Evolutionary conservation across 257 asterid genomes (phyloP).

Genomic region (Nicotiana tomentosiformis): DNA sequence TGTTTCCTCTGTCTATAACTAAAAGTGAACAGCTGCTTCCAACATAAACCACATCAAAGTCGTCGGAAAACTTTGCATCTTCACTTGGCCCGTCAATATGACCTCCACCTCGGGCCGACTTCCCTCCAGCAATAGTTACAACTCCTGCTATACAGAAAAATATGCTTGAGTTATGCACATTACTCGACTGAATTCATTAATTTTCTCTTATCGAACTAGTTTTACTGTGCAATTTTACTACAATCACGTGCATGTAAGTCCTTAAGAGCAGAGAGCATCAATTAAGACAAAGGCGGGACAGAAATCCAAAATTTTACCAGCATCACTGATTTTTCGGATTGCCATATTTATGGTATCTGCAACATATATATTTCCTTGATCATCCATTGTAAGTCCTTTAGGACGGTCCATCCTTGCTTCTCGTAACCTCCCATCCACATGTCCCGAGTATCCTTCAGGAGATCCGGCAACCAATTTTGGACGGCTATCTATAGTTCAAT

Average conservation of each 20-base stretch:
- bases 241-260: not conserved
- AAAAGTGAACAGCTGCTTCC: conserved; percentile 81
- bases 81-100: conserved; percentile 95
- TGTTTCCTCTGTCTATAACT: conserved; percentile 84
- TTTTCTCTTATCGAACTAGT: not conserved
- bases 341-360: conserved; percentile 97
- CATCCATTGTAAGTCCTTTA: conserved; percentile 77
- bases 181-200: not conserved
- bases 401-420: conserved; percentile 92
- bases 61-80: conserved; percentile 79
- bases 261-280: not conserved
- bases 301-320: conserved; percentile 35
- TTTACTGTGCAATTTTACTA: not conserved
- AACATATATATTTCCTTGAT: conserved; percentile 69
- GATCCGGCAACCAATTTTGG: conserved; percentile 91
- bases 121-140: conserved; percentile 94
- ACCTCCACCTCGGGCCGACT: conserved; percentile 65
- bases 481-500: conserved; percentile 61
- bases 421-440: conserved; percentile 84
- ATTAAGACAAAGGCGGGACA: not conserved
- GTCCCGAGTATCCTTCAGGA: conserved; percentile 83
- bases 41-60: conserved; percentile 68
- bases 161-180: not conserved
- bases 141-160: conserved; percentile 45
- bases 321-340: conserved; percentile 73